Base-by-base conservation (phyloP, 1,139 yeast genomes). In the Blastobotrys aristatus region DNA sequence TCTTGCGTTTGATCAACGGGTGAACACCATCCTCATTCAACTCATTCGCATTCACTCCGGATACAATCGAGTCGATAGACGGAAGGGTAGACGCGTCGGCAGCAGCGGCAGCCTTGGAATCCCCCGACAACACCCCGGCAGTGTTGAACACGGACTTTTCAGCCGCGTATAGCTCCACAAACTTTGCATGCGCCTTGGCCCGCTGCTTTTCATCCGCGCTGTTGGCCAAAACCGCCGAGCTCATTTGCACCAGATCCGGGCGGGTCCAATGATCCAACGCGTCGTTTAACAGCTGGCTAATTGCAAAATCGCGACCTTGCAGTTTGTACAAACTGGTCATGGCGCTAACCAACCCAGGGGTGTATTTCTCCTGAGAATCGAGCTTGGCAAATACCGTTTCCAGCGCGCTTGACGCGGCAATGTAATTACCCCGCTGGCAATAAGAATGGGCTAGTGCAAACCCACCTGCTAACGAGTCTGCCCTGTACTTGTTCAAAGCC, bases 251-350 rank as follows among this genome's bases (percentile, higher is more conserved):
- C 43, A 58, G 59, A 54, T 57, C 63, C 13, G 34, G 14, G 7
- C 44, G 26, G 13, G 42, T 37, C 63, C 63, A 59, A 14, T 48
- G 44, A 33, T 50, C 43, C 37, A 53, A 45, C 5, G 65, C 56
- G 14, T 59, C 59, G 14, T 51, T 45, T 17, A 63, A 44, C 27
- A 62, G 44, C 10, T 48, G 47, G 18, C 43, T 44, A 14, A 57
- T 55, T 16, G 57, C 54, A 22, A 50, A 27, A 35, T 52, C 52
- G 20, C 62, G 55, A 20, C 64, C 59, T 35, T 58, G 62, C n/a
- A 57, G 41, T 50, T 77, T 82, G 58, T 76, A 78, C 5, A 81
- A 56, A 11, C 74, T 66, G 11, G 75, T 65, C 34, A 81, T 67
- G 1, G 74, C 62, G 30, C 66, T 67, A n/a, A 65, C 54, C 74